A percentile compares a stretch with the other conserved stretches of the same genome.
Conservation (phyloP, 805 yeast genomes). For the Isabelozyma gotoi region DNA sequence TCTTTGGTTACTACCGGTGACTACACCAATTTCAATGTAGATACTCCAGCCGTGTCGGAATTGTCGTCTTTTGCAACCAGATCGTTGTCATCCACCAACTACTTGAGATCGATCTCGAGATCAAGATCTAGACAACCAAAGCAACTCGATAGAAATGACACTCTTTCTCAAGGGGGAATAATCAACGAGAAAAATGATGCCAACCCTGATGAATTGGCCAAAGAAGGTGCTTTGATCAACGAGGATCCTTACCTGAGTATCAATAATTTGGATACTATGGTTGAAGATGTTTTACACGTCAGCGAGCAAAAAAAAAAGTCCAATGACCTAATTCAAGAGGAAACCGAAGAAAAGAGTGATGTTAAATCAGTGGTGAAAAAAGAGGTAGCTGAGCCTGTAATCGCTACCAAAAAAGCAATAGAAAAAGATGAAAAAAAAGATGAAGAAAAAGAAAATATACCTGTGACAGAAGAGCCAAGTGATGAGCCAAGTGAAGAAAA, state of each 20-base stretch:
- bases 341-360: not conserved
- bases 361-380: not conserved
- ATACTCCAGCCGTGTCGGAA: constrained; percentile 20
- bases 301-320: constrained; percentile 9
- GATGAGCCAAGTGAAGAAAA: not conserved
- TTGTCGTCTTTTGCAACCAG: constrained; percentile 25
- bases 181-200: constrained; percentile 29
- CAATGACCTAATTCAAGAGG: not conserved
- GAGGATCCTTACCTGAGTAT: constrained; percentile 51
- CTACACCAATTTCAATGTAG: constrained; percentile 45
- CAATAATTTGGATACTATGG: constrained; percentile 50
- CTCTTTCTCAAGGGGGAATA: not conserved
- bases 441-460: not conserved
- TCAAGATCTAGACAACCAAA: constrained; percentile 54
- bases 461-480: not conserved
- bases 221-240: constrained; percentile 56
- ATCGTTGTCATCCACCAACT: constrained; percentile 47
- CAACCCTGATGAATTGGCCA: constrained; percentile 39
- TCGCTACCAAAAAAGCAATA: not conserved
- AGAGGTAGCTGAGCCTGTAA: no score
- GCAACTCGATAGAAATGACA: constrained; percentile 5
- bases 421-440: constrained; percentile 1
- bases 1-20: constrained; percentile 47
- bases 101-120: constrained; percentile 64
- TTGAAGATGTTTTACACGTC: constrained; percentile 43